Evolutionary conservation across 495 filamentous ascomycete genomes (phyloP), one percentile per base, ranked within the genome.

Genomic region (Penicillium manginii): DNA sequence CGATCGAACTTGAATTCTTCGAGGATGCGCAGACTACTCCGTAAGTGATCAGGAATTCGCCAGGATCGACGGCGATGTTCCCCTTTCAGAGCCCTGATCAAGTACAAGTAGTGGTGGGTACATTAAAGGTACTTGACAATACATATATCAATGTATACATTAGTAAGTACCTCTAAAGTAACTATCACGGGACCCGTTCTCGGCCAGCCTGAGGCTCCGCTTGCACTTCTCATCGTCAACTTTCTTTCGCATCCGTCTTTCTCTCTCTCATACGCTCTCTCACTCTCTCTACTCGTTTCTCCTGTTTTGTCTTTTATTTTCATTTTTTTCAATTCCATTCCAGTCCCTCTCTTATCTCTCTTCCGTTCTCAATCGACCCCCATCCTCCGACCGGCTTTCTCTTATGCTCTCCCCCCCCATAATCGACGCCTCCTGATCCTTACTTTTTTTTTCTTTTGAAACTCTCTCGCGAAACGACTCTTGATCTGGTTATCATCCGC

Each of bases 401-500:
- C 45, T 26, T 22, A 22, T 37, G 35, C 45, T 12, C 2, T 10
- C 17, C n/a, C 17, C 42, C 42, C 45, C 45, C 45, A 47, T 22
- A 22, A 23, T 22, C 45, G 49, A 37, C 40, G 17, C 40, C 40
- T 39, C 23, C 52, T 42, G 45, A 47, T 47, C 31, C 31, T 39
- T 35, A n/a, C 33, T 42, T 49, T 55, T 49, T 33, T 18, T 45
- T 33, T 39, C 8, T 35, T 35, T 64, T 43, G 22, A 6, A 8
- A 19, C 53, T 40, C 26, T 32, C 32, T 21, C 50, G 40, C 8
- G 32, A 46, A 45, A 53, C 47, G n/a, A 67, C 57, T 57, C 70
- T 58, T 71, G 65, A 69, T 73, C 66, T 70, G 63, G 63, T 45
- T 60, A 62, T 69, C 55, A 63, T 63, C 74, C 63, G 58, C 60